phyloP scores from a whole-genome alignment of 441 rosid species.

The Sinapis alba region DNA sequence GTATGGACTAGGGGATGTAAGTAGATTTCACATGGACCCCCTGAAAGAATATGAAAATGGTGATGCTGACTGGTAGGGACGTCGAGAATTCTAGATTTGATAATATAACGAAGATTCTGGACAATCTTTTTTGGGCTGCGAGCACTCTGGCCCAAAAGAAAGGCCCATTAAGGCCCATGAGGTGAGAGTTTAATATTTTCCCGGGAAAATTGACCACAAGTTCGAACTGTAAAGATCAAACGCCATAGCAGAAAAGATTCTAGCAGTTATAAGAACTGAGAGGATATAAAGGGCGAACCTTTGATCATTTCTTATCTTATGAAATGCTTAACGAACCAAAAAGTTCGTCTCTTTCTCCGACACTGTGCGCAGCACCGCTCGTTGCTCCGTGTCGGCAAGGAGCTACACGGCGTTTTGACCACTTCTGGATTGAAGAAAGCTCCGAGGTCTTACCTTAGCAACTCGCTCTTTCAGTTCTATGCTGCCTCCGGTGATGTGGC shows the following conservation, averaged over 20 bases:
- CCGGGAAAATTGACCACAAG: not conserved
- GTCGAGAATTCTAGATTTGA: constrained; percentile 1
- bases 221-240: not conserved
- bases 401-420: constrained; percentile 63
- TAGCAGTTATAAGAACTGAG: not conserved
- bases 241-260: not conserved
- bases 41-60: constrained; percentile 12
- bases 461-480: constrained; percentile 64
- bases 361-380: constrained; percentile 49
- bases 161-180: not conserved
- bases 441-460: constrained; percentile 57
- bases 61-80: constrained; percentile 18
- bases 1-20: constrained; percentile 12
- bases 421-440: constrained; percentile 47
- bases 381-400: constrained; percentile 50
- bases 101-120: constrained; percentile 7
- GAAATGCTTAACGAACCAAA: constrained; percentile 40
- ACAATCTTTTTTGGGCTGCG: not conserved
- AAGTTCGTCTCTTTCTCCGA: constrained; percentile 67
- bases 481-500: constrained; percentile 43
- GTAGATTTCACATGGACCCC: constrained; percentile 22
- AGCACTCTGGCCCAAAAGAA: not conserved
- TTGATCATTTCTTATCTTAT: constrained; percentile 16
- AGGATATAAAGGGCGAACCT: not conserved
- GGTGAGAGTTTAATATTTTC: not conserved